phyloP scores from a whole-genome alignment of 306 rosid genomes.

The Vachellia collinsii region DNA sequence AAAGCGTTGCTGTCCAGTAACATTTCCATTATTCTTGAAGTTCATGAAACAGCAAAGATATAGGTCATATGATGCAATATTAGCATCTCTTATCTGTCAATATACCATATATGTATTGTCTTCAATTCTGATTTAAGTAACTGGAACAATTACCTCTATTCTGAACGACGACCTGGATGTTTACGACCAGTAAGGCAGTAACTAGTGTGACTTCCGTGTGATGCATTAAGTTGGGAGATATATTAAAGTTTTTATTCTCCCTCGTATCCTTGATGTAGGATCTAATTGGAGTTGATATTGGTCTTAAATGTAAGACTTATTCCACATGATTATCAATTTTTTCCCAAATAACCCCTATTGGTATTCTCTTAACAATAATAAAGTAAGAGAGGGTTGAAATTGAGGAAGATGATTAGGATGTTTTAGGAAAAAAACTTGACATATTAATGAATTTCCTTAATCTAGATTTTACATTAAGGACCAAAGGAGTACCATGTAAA shows the following conservation, averaged over 20 bases:
- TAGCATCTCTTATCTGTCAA: neutral
- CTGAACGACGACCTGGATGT: neutral
- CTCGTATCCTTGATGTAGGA: too few relatives aligned
- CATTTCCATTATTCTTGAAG: neutral
- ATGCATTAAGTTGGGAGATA: neutral
- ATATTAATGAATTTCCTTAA: too few relatives aligned
- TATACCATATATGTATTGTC: neutral
- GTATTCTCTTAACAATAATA: too few relatives aligned
- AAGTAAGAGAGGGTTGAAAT: too few relatives aligned
- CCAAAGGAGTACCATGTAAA: neutral
- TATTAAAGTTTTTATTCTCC: neutral
- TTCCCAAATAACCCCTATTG: too few relatives aligned
- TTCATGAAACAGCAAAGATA: neutral
- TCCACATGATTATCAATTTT: too few relatives aligned
- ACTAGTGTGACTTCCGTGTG: neutral
- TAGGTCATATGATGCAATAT: neutral
- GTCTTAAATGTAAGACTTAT: too few relatives aligned
- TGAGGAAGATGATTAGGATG: too few relatives aligned
- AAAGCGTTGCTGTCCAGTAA: neutral
- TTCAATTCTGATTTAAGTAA: neutral
- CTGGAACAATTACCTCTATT: neutral
- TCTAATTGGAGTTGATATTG: too few relatives aligned
- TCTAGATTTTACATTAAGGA: too few relatives aligned
- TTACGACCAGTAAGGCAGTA: neutral
- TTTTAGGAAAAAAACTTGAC: too few relatives aligned